phyloP scores from a whole-genome alignment of 148 eudicot genomes.

The Diospyros kaki region DNA sequence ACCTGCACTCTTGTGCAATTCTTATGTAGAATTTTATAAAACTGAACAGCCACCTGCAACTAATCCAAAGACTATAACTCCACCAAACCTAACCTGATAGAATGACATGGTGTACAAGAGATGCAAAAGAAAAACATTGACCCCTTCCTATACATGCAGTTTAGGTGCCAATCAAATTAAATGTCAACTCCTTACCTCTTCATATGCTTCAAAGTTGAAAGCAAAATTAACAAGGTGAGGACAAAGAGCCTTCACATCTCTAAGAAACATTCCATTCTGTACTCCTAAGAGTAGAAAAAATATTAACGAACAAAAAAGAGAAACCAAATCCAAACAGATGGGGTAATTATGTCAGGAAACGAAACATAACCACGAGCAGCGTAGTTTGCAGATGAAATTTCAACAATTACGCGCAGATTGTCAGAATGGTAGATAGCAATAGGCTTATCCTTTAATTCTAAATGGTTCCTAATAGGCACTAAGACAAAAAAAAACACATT shows the following conservation, averaged over 20 bases:
- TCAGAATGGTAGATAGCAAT: conserved; percentile 97
- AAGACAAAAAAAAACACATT: conserved; percentile 25
- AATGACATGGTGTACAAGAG: conserved; percentile 6
- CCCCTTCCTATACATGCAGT: neutral
- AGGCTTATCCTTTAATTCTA: conserved; percentile 74
- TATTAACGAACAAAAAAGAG: neutral
- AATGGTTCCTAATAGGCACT: conserved; percentile 68
- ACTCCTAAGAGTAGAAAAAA: conserved; percentile 46
- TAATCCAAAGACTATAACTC: conserved; percentile 16
- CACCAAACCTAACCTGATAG: conserved; percentile 6
- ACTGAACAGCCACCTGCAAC: conserved; percentile 85
- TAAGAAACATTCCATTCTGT: conserved; percentile 89
- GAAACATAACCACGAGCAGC: conserved; percentile 86
- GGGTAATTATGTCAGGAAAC: conserved; percentile 10
- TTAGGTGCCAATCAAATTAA: neutral
- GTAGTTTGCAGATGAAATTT: conserved; percentile 93
- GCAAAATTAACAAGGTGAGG: conserved; percentile 88
- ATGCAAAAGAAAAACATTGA: neutral
- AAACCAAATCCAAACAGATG: neutral
- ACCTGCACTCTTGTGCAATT: conserved; percentile 94
- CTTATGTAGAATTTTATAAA: conserved; percentile 78
- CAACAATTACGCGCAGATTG: conserved; percentile 90
- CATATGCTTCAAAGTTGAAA: conserved; percentile 87
- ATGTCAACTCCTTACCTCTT: conserved; percentile 46
- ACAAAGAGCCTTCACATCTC: conserved; percentile 87